A percentile compares a stretch with the other conserved stretches of the same genome.
These are phyloP conservation scores for Fraxinus ornus DNA, from an alignment of 305 asterid species.

Conservation along the genomic window DNA sequence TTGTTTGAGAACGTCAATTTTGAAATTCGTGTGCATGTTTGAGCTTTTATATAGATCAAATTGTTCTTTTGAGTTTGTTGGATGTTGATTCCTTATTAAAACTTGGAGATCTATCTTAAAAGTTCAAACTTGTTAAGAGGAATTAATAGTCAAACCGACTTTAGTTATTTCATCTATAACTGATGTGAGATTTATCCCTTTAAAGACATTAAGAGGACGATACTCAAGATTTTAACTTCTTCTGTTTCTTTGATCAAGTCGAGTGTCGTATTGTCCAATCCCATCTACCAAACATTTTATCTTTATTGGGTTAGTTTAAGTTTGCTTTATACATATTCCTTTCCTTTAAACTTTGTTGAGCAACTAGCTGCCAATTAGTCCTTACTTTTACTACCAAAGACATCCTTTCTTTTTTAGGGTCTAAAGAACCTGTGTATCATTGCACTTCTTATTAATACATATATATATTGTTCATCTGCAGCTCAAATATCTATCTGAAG, in stretches of 20 bases:
- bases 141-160: background rate
- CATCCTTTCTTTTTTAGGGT: constrained; percentile 23
- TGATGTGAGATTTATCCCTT: too few species aligned
- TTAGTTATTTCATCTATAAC: too few species aligned
- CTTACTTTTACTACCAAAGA: constrained; percentile 46
- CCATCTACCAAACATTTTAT: constrained; percentile 3
- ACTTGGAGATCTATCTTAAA: background rate
- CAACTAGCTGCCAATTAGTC: constrained; percentile 67
- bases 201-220: background rate
- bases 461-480: constrained; percentile 21
- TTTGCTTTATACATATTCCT: constrained; percentile 34
- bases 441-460: constrained; percentile 21
- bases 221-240: background rate
- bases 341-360: constrained; percentile 54
- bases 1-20: background rate
- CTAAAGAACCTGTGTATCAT: constrained; percentile 39
- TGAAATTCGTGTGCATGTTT: background rate
- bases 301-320: constrained; percentile 14
- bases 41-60: too few species aligned
- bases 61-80: background rate
- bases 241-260: background rate
- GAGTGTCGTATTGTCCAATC: background rate
- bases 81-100: background rate
- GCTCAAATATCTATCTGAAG: constrained; percentile 10
- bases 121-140: too few species aligned